Conservation (phyloP, 345 rosid genomes). For the Gossypium herbaceum region DNA sequence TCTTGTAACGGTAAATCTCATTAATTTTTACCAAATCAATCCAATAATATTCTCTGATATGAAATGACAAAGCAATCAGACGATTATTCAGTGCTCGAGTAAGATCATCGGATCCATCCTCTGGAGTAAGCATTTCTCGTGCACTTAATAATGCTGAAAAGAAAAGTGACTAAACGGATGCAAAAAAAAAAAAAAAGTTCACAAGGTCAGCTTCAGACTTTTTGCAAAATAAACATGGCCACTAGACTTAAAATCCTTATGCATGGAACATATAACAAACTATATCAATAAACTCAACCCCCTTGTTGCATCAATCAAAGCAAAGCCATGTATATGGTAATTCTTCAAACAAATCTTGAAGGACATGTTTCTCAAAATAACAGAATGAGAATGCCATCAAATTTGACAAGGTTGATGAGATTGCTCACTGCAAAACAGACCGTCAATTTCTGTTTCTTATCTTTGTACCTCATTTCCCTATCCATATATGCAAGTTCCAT, state of each 20-base stretch:
- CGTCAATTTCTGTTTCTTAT: too few species aligned
- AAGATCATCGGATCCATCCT: constrained; percentile 86
- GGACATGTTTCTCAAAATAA: background rate
- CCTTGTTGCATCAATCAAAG: background rate
- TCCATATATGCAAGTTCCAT: too few species aligned
- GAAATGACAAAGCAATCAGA: constrained; percentile 82
- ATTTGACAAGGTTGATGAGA: too few species aligned
- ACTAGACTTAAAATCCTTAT: background rate
- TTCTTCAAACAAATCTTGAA: background rate
- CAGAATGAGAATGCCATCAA: background rate
- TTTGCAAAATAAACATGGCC: background rate
- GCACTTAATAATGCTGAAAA: constrained; percentile 81
- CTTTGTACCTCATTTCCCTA: too few species aligned
- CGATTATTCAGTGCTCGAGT: constrained; percentile 78
- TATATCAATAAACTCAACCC: background rate
- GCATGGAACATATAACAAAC: too few species aligned
- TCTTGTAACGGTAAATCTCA: constrained; percentile 69
- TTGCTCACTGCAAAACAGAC: too few species aligned
- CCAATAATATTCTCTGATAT: constrained; percentile 95
- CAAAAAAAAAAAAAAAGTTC: background rate
- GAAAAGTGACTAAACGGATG: constrained; percentile 62
- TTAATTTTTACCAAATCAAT: constrained; percentile 62
- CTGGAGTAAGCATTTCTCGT: constrained; percentile 85
- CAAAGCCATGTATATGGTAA: background rate
- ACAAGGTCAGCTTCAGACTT: background rate